These are phyloP conservation scores for Sinapis alba DNA, from an alignment of 441 rosid species.

Conservation along the genomic window DNA sequence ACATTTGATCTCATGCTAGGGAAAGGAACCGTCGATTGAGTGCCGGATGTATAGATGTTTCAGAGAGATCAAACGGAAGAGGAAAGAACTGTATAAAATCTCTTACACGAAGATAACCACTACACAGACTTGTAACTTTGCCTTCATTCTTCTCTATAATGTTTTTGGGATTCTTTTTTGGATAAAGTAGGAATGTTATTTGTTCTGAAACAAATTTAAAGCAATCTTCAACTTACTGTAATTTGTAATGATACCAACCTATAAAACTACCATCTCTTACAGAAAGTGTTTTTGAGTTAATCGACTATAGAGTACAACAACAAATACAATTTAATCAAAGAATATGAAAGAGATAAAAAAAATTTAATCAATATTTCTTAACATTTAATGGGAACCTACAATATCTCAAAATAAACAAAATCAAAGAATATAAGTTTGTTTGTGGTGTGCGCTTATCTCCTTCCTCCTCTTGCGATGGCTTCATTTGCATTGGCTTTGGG, in stretches of 20 bases:
- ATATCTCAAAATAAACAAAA: too few relatives aligned
- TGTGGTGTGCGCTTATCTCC: too few relatives aligned
- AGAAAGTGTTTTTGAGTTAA: conserved; percentile 10
- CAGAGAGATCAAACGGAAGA: conserved; percentile 21
- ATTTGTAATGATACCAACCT: conserved; percentile 22
- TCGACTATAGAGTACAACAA: conserved; percentile 19
- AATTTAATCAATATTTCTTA: conserved; percentile 26
- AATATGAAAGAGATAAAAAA: conserved; percentile 5
- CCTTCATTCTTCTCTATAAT: not conserved
- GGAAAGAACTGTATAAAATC: conserved; percentile 34
- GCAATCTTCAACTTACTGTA: conserved; percentile 8
- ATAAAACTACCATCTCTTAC: conserved; percentile 4
- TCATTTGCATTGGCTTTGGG: too few relatives aligned
- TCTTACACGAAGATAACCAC: conserved; percentile 37
- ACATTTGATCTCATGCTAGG: conserved; percentile 32
- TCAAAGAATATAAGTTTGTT: too few relatives aligned
- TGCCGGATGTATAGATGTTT: conserved; percentile 36
- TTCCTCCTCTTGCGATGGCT: too few relatives aligned
- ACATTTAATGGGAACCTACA: conserved; percentile 45
- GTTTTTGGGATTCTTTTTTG: too few relatives aligned
- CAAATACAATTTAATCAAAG: conserved; percentile 30
- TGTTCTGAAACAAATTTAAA: too few relatives aligned
- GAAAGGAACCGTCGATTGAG: conserved; percentile 20
- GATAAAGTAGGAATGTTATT: too few relatives aligned
- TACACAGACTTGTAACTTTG: conserved; percentile 31